phyloP scores from a whole-genome alignment of 1,284 basidiomycete species.

The Clitocybe nebularis region DNA sequence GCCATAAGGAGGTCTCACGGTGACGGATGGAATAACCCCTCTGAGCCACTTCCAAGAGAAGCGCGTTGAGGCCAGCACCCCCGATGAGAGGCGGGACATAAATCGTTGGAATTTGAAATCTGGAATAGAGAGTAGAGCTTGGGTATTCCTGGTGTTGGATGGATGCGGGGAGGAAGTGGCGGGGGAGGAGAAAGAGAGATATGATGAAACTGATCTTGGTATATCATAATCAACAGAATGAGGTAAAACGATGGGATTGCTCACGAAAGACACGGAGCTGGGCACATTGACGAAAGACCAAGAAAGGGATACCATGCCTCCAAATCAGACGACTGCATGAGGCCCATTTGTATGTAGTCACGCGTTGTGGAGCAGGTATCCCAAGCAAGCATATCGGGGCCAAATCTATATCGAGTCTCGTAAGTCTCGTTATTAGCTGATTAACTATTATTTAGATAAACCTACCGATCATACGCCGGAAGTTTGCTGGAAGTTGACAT shows the following conservation, averaged over 20 bases:
- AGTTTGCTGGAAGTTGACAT: too few species aligned
- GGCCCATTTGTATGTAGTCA: constrained; percentile 71
- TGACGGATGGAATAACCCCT: constrained; percentile 33
- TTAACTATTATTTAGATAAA: too few species aligned
- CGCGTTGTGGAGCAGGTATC: constrained; percentile 57
- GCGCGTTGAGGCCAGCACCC: constrained; percentile 50
- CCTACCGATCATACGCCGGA: constrained; percentile 83
- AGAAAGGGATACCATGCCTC: constrained; percentile 57
- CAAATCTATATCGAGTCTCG: constrained; percentile 65
- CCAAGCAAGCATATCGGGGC: constrained; percentile 70
- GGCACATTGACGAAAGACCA: constrained; percentile 59
- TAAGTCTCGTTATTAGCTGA: not conserved
- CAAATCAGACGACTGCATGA: constrained; percentile 60
- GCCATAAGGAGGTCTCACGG: constrained; percentile 33
- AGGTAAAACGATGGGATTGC: constrained; percentile 26
- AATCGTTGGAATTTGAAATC: too few species aligned
- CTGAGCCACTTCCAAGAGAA: constrained; percentile 30
- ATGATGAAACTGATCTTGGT: constrained; percentile 79
- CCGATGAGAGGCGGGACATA: constrained; percentile 49
- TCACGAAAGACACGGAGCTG: constrained; percentile 63
- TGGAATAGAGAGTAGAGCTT: constrained; percentile 7
- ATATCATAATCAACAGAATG: constrained; percentile 12
- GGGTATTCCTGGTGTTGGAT: constrained; percentile 26
- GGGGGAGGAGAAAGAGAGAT: constrained; percentile 53
- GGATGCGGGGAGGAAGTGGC: constrained; percentile 40